These are phyloP conservation scores for Penicillium sp. DNA, from an alignment of 2,329 filamentous ascomycete species.

Conservation along the genomic window DNA sequence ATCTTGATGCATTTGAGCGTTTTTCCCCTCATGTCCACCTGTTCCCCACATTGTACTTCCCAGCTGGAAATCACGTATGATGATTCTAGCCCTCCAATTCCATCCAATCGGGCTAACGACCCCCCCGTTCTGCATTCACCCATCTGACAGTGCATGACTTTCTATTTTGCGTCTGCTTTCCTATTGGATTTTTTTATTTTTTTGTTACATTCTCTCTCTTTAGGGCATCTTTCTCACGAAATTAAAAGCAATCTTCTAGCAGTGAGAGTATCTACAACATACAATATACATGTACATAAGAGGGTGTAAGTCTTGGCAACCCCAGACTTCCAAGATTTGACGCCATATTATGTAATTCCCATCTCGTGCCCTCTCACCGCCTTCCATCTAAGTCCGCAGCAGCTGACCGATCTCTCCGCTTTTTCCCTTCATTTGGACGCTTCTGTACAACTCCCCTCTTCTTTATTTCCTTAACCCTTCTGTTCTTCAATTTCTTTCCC, in stretches of 20 bases:
- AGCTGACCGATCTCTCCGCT: constrained; percentile 12
- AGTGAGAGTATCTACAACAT: not conserved
- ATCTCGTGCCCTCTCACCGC: constrained; percentile 1
- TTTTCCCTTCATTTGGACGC: constrained; percentile 18
- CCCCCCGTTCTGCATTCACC: constrained; percentile 1
- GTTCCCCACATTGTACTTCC: constrained; percentile 5
- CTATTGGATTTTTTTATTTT: constrained; percentile 10
- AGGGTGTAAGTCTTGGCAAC: not conserved
- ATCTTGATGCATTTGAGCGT: constrained; percentile 29
- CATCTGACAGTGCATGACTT: constrained; percentile 17
- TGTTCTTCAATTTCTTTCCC: constrained; percentile 15
- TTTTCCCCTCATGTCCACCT: constrained; percentile 19
- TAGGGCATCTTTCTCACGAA: not conserved
- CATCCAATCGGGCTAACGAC: constrained; percentile 7
- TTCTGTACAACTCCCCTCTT: constrained; percentile 18
- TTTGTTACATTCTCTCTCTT: not conserved
- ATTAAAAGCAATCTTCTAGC: not conserved
- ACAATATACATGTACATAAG: not conserved
- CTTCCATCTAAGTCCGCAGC: not conserved
- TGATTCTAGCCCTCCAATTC: constrained; percentile 20
- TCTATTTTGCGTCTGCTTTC: constrained; percentile 13
- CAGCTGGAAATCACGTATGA: constrained; percentile 14
- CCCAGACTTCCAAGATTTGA: not conserved
- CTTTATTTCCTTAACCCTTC: constrained; percentile 12
- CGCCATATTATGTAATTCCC: constrained; percentile 5